Evolutionary conservation across 2,329 filamentous ascomycete species (phyloP), one percentile per base, ranked within the genome.

Genomic region (Calonectria hawksworthii): DNA sequence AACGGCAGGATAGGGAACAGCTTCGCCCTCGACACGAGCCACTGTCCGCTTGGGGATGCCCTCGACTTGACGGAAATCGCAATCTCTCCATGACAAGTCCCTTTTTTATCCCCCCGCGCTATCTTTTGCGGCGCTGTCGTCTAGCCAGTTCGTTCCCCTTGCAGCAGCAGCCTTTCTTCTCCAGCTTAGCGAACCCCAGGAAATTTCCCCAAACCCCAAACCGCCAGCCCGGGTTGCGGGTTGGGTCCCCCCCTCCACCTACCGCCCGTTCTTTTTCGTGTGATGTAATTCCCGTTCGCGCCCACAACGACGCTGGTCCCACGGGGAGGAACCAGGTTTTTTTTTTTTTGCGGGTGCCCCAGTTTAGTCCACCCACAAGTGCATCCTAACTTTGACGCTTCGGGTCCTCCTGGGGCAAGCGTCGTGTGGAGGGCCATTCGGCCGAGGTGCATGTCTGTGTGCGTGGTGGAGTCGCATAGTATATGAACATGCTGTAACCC

Each of bases 401-500:
- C 21, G 26, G 51, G 50, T 52, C 41, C 16, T 38, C 61, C 50
- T 66, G 50, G 68, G 51, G 67, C 32, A 34, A 38, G 34, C 38
- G 66, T 28, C 41, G 59, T 32, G 44, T 52, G 51, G 50, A 54
- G 34, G 38, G 68, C 44, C 44, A 47, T 47, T 41, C 41, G 41
- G 56, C 41, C 38, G 50, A 50, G 10, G 41, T 44, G 61, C 34
- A 38, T 63, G 56, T 63, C 34, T 63, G 56, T 63, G 56, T 63
- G 56, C n/a, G 56, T 26, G 36, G 56, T 63, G 56, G 30, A 59
- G 66, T 67, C 36, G 59, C 51, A 64, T 70, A 76, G 66, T 79
- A 79, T 80, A 78, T 79, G 72, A 76, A 75, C 54, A 74, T 74
- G 63, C 36, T 28, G 64, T 63, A 56, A 38, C 70, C 75, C 74